Conservation (phyloP, 306 rosid species). For the Acacia melanoxylon region DNA sequence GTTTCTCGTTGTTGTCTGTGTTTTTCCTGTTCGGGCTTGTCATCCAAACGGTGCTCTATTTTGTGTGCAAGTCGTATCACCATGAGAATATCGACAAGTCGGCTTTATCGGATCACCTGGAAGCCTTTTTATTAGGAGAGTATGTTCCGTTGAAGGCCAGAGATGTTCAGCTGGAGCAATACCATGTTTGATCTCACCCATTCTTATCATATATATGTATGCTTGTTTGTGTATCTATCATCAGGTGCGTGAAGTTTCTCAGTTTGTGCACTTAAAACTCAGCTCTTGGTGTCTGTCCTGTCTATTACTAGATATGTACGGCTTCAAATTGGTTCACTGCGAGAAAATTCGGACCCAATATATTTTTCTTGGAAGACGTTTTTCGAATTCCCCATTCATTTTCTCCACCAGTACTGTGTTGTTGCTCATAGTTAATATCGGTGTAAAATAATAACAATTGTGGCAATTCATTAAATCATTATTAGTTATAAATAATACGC, state of each 20-base stretch:
- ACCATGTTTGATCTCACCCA: conserved; percentile 40
- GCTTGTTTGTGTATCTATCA: background rate
- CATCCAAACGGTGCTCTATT: conserved; percentile 65
- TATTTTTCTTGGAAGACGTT: background rate
- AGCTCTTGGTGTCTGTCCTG: background rate
- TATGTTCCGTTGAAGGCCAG: conserved; percentile 64
- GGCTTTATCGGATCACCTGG: conserved; percentile 71
- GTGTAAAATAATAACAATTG: background rate
- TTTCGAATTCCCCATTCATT: background rate
- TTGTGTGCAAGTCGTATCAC: conserved; percentile 85
- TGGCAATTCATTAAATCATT: no score
- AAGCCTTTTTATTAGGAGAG: conserved; percentile 56
- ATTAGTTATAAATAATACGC: no score
- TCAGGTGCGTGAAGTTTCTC: background rate
- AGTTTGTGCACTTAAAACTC: background rate
- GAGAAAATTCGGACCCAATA: background rate
- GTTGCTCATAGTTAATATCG: background rate
- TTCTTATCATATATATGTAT: no score
- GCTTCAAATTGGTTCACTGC: background rate
- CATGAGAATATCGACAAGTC: conserved; percentile 78
- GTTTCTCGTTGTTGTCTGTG: conserved; percentile 41
- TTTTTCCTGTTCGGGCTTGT: conserved; percentile 55
- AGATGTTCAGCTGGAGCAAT: conserved; percentile 70
- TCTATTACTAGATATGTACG: background rate
- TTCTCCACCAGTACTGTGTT: no score